Percentiles rank a stretch among this genome's conserved stretches.
These are phyloP conservation scores for Lasiodiplodia sp. DNA, from an alignment of 2,329 filamentous ascomycete genomes.

Conservation along the genomic window DNA sequence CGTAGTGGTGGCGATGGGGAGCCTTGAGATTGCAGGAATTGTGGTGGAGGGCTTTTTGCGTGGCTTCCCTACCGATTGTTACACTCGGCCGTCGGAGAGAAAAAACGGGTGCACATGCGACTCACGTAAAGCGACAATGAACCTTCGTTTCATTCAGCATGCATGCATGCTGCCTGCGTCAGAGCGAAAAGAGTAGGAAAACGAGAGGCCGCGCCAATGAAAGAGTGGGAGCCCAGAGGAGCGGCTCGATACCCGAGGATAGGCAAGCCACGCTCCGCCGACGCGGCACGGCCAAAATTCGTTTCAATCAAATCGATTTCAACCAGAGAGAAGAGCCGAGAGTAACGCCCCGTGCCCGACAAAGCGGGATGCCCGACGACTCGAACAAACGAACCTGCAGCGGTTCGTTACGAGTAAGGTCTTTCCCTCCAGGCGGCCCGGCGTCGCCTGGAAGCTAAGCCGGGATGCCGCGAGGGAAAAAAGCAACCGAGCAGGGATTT, in stretches of 20 bases:
- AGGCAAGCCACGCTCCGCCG: not conserved
- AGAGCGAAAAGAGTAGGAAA: not conserved
- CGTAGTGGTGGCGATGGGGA: not conserved
- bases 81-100: not conserved
- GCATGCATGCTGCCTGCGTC: too few species aligned
- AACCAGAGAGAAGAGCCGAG: not conserved
- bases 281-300: not conserved
- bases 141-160: not conserved
- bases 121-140: not conserved
- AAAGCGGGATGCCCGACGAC: not conserved
- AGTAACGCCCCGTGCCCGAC: not conserved
- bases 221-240: constrained; percentile 7
- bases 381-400: constrained; percentile 13
- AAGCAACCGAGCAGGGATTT: not conserved
- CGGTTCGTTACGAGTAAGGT: constrained; percentile 18
- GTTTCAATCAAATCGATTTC: not conserved
- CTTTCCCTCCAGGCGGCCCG: not conserved
- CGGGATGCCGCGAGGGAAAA: not conserved
- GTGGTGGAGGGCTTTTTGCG: not conserved
- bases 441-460: not conserved
- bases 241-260: constrained; percentile 19
- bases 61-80: not conserved
- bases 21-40: not conserved
- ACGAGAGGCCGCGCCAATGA: not conserved
- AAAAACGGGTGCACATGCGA: not conserved